Base-by-base conservation (phyloP, 768 basidiomycete genomes). In the Naganishia vishniacii region DNA sequence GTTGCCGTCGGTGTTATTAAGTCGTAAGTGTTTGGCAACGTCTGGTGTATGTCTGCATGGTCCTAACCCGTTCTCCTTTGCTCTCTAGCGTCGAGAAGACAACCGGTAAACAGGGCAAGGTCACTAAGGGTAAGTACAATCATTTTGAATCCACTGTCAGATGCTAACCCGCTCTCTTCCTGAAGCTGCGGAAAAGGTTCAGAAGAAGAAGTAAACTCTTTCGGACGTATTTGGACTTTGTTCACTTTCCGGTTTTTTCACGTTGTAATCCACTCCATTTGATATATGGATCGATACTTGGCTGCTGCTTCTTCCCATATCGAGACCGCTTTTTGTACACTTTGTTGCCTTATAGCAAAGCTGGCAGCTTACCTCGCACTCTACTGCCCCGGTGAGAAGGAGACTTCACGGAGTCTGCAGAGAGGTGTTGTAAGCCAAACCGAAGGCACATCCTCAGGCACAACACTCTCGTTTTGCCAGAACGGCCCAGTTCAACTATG, bases 1-100 rank as follows among this genome's bases (percentile, higher is more conserved):
- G 94, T 99, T 69, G 92, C 92, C 70, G 92, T 95, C 75, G 92
- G 92, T 81, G 88, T 97, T 82, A 95, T 98, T 85, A 97, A 97
- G 84, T 85, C 86, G 67, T 37, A 37, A 37, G 34, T 37, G 8
- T 37, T 15, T 15, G 7, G 7, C 8, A 7, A 37, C 8, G 7
- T 37, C 8, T 37, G 7, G 34, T 15, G 15, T 37, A 15, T 37
- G 34, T 37, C 15, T 37, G 7, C 34, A 7, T 37, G 34, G 7
- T 37, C 7, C 15, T 37, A 15, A 37, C 34, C 7, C 34, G 8
- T 15, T 37, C 34, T 37, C 15, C 34, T 37, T 15, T 37, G 7
- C 34, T 37, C 34, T 37, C 8, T 15, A 37, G 34, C 8, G 92
- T 95, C 69, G 92, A 95, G 61, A 94, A 93, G 86, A 84, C 42